Percentiles rank a stretch among this genome's conserved stretches.
Conservation (phyloP, 169 alveolate species). For the Plasmodium vinckei region DNA sequence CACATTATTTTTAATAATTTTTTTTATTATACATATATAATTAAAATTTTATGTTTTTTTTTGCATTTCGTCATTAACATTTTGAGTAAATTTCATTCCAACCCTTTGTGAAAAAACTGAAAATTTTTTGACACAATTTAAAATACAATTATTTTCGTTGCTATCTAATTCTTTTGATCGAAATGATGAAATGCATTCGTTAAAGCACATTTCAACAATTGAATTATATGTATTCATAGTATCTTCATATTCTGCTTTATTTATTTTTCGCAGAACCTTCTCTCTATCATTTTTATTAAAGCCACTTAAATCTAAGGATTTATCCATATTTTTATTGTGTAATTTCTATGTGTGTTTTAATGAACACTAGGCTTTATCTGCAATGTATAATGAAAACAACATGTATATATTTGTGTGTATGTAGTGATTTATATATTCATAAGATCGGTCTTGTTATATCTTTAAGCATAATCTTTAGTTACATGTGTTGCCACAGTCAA, state of each 20-base stretch:
- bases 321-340: constrained; percentile 41
- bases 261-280: constrained; percentile 80
- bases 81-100: constrained; percentile 84
- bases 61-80: constrained; percentile 76
- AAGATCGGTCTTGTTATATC: too few relatives aligned
- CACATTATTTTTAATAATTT: too few relatives aligned
- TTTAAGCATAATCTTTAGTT: too few relatives aligned
- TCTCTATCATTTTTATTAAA: constrained; percentile 79
- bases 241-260: constrained; percentile 85
- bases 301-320: constrained; percentile 73
- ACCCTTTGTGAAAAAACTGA: constrained; percentile 84
- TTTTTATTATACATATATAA: not conserved
- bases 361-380: not conserved
- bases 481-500: too few relatives aligned
- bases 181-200: constrained; percentile 84
- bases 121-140: constrained; percentile 85
- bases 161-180: constrained; percentile 83
- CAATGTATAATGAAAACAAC: not conserved
- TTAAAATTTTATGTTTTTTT: constrained; percentile 27
- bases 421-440: not conserved
- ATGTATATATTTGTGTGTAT: not conserved
- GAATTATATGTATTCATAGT: constrained; percentile 86
- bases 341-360: constrained; percentile 6
- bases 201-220: constrained; percentile 84
- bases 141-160: constrained; percentile 82